A percentile compares a stretch with the other conserved stretches of the same genome.
phyloP scores from a whole-genome alignment of 2,329 filamentous ascomycete species.

The Dactylellina drechsleri region DNA sequence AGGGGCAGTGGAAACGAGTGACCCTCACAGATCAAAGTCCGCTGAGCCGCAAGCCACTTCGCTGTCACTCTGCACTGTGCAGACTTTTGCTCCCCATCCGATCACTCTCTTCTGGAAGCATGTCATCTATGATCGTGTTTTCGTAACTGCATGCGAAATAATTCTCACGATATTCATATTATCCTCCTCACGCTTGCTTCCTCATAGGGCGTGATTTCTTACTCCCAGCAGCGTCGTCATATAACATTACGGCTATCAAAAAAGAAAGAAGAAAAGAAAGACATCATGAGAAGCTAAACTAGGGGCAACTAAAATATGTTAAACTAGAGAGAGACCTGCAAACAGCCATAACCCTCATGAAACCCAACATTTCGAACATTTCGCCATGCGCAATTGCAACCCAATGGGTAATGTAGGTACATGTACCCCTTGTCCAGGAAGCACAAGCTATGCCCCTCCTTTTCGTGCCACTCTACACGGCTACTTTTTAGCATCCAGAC shows the following conservation, averaged over 20 bases:
- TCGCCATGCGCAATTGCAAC: slow-evolving; percentile 21
- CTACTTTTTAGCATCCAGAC: too few relatives aligned
- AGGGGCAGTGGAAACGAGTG: slow-evolving; percentile 2
- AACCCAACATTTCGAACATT: slow-evolving; percentile 21
- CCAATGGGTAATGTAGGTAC: neutral
- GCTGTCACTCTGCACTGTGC: neutral
- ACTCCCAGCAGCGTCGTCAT: neutral
- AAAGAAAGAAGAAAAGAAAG: too few relatives aligned
- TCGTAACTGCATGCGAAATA: slow-evolving; percentile 17
- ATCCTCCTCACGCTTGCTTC: slow-evolving; percentile 29
- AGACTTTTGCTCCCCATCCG: slow-evolving; percentile 16
- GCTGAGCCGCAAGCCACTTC: slow-evolving; percentile 28
- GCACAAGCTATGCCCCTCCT: neutral
- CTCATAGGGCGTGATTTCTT: slow-evolving; percentile 27
- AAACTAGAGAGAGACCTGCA: slow-evolving; percentile 1
- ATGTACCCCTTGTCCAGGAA: neutral
- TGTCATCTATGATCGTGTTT: slow-evolving; percentile 34
- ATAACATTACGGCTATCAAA: neutral
- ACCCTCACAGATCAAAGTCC: neutral
- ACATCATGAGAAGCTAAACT: too few relatives aligned
- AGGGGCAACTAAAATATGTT: too few relatives aligned
- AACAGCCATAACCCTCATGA: slow-evolving; percentile 29
- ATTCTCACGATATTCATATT: slow-evolving; percentile 14
- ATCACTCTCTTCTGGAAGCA: slow-evolving; percentile 35
- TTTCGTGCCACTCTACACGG: neutral